A percentile compares a stretch with the other conserved stretches of the same genome.
These are phyloP conservation scores for Arctium minus DNA, from an alignment of 129 eudicot species.

Conservation along the genomic window DNA sequence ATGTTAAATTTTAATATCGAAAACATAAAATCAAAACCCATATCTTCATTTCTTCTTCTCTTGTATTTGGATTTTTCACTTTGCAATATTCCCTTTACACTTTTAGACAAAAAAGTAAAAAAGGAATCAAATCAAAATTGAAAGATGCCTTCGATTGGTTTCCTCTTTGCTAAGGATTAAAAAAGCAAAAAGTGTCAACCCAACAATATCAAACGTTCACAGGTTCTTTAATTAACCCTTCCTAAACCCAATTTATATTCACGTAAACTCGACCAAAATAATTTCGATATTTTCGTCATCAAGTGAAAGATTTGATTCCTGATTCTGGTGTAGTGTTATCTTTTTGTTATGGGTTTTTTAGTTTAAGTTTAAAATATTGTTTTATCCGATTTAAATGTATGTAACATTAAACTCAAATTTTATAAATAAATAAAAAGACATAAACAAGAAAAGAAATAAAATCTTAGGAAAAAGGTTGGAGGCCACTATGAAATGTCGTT, in stretches of 20 bases:
- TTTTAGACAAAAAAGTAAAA: neutral
- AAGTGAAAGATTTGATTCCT: neutral
- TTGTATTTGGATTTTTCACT: slow-evolving; percentile 35
- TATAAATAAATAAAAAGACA: neutral
- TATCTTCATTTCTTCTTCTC: slow-evolving; percentile 28
- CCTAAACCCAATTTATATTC: neutral
- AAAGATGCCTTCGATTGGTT: slow-evolving; percentile 6
- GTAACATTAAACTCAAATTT: neutral
- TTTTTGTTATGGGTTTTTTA: neutral
- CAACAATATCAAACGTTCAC: slow-evolving; percentile 27
- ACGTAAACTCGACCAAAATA: neutral
- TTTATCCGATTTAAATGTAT: neutral
- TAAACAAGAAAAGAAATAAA: neutral
- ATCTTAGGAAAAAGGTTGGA: slow-evolving; percentile 8
- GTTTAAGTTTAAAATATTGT: neutral
- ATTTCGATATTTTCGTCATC: neutral
- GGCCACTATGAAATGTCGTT: slow-evolving; percentile 48
- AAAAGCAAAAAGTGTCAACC: neutral
- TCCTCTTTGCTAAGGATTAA: slow-evolving; percentile 10
- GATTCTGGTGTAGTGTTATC: neutral
- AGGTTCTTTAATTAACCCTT: slow-evolving; percentile 17
- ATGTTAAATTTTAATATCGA: neutral
- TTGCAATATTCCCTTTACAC: slow-evolving; percentile 32
- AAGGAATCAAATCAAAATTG: slow-evolving; percentile 22
- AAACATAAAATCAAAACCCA: slow-evolving; percentile 2